Percentiles rank a stretch among this genome's conserved stretches.
Evolutionary conservation across 2,329 filamentous ascomycete species (phyloP).

Genomic region (Colletotrichum cordylinicola): DNA sequence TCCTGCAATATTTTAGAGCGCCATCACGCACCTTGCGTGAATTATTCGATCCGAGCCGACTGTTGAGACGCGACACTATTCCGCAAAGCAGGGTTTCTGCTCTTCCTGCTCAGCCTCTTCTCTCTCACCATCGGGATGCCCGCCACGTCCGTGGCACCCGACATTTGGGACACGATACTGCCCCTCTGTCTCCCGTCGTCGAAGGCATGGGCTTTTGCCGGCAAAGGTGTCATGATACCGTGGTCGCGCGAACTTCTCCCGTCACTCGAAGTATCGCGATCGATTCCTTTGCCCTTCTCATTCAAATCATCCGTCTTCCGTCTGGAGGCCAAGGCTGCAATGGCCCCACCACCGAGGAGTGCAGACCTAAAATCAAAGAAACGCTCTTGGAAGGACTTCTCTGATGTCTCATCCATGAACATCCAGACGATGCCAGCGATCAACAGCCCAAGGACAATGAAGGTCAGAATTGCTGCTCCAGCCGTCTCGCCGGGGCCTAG

Average conservation of each 20-base stretch:
- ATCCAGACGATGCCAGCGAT: conserved; percentile 58
- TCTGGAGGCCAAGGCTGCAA: background rate
- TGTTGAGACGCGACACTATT: conserved; percentile 14
- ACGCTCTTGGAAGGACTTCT: conserved; percentile 36
- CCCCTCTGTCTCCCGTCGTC: background rate
- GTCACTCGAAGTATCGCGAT: conserved; percentile 9
- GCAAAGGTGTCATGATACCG: background rate
- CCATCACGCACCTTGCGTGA: background rate
- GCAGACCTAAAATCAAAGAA: conserved; percentile 29
- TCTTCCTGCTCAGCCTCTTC: conserved; percentile 13
- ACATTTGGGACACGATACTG: conserved; percentile 7
- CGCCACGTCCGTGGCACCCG: background rate
- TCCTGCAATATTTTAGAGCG: background rate
- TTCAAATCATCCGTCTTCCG: conserved; percentile 3
- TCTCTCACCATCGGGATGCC: conserved; percentile 9
- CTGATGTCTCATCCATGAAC: conserved; percentile 51
- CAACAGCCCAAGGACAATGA: conserved; percentile 59
- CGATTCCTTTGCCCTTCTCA: conserved; percentile 20
- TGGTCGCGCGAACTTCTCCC: background rate
- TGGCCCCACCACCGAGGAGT: conserved; percentile 1
- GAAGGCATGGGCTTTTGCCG: background rate
- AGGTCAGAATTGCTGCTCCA: conserved; percentile 71
- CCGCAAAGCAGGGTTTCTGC: background rate
- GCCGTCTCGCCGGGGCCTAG: conserved; percentile 62
- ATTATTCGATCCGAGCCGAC: conserved; percentile 15